Percentiles rank a stretch among this genome's conserved stretches.
phyloP scores from a whole-genome alignment of 805 yeast genomes.

The Saturnispora diversa region DNA sequence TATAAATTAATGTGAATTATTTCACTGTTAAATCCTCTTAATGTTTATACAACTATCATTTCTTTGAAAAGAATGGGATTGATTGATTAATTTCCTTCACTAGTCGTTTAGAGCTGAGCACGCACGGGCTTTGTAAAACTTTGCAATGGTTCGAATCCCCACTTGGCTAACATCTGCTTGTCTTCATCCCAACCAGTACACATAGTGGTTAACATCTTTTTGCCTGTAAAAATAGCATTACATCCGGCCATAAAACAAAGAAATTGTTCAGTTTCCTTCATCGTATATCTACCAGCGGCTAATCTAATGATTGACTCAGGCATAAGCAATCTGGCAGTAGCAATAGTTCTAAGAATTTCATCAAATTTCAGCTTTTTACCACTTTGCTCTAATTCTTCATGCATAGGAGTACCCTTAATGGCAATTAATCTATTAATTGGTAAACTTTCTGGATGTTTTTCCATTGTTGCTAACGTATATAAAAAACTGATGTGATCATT shows the following conservation, averaged over 20 bases:
- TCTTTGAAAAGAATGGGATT: background rate
- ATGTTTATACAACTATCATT: background rate
- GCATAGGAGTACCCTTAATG: constrained; percentile 72
- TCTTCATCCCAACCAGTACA: constrained; percentile 84
- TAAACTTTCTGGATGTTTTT: constrained; percentile 68
- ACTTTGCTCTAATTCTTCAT: constrained; percentile 36
- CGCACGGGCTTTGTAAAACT: constrained; percentile 12
- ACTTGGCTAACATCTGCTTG: constrained; percentile 52
- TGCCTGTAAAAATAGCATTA: constrained; percentile 76
- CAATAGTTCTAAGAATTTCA: constrained; percentile 56
- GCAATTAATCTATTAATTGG: constrained; percentile 79
- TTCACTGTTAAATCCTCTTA: no score
- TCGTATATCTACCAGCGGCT: constrained; percentile 76
- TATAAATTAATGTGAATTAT: no score
- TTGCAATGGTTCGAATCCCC: constrained; percentile 42
- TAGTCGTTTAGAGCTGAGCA: background rate
- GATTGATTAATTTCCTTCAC: background rate
- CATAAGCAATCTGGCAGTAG: constrained; percentile 71
- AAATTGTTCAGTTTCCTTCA: constrained; percentile 70
- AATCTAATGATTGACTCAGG: constrained; percentile 62
- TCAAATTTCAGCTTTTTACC: constrained; percentile 47
- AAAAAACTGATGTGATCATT: constrained; percentile 65
- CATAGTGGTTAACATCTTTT: constrained; percentile 73
- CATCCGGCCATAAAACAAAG: constrained; percentile 71
- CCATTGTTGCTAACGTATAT: constrained; percentile 58